Evolutionary conservation across 257 asterid species (phyloP).

Genomic region (Knoxia roxburghii): DNA sequence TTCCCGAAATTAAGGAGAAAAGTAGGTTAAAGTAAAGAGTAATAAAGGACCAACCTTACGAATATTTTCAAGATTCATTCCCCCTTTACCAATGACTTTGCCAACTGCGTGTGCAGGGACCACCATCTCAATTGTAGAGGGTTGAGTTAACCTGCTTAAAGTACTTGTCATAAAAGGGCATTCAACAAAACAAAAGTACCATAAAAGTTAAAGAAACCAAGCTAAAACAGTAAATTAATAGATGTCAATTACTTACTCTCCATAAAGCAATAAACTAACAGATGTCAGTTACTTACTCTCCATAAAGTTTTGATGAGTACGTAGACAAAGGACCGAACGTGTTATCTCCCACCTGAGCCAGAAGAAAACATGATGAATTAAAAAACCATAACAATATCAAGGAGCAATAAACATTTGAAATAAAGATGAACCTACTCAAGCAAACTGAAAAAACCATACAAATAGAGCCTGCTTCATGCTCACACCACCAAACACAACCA

Average conservation of each 20-base stretch:
- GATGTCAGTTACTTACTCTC: slow-evolving; percentile 46
- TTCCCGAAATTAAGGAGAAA: neutral
- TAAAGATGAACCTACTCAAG: neutral
- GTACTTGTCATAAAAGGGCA: slow-evolving; percentile 6
- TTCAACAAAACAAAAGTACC: neutral
- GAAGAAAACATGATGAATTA: slow-evolving; percentile 16
- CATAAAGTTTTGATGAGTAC: slow-evolving; percentile 56
- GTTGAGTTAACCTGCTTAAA: slow-evolving; percentile 65
- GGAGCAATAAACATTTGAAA: neutral
- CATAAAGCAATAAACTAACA: slow-evolving; percentile 9
- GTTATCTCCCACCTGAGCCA: slow-evolving; percentile 53
- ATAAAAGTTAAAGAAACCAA: neutral
- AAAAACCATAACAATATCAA: slow-evolving; percentile 7
- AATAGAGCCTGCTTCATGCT: neutral
- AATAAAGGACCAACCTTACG: slow-evolving; percentile 55
- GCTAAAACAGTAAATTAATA: slow-evolving; percentile 9
- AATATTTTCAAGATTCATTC: slow-evolving; percentile 83
- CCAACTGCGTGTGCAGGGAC: slow-evolving; percentile 83
- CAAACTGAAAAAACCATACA: neutral
- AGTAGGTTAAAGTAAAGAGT: neutral
- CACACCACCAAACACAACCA: neutral
- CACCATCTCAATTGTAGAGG: slow-evolving; percentile 71
- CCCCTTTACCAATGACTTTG: slow-evolving; percentile 85
- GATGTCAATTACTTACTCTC: slow-evolving; percentile 17
- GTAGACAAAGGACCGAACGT: slow-evolving; percentile 56